Percentiles rank a stretch among this genome's conserved stretches.
These are phyloP conservation scores for Debaryomyces coudertii DNA, from an alignment of 1,139 yeast genomes.

Conservation along the genomic window DNA sequence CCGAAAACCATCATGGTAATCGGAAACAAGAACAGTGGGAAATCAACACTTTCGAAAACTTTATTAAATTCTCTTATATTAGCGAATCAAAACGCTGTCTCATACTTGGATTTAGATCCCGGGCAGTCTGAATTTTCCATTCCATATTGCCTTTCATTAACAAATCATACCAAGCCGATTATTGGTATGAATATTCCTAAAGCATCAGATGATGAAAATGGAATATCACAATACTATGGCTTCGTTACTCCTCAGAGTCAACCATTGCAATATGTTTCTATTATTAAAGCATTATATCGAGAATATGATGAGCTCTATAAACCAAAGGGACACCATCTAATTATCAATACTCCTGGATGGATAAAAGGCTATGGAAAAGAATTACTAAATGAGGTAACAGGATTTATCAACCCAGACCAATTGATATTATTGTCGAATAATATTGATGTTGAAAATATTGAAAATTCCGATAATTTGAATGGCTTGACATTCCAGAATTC, in stretches of 20 bases:
- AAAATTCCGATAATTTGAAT: conserved; percentile 28
- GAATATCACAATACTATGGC: conserved; percentile 61
- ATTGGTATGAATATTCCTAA: conserved; percentile 31
- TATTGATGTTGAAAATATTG: conserved; percentile 24
- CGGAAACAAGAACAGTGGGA: conserved; percentile 76
- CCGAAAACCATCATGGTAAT: conserved; percentile 34
- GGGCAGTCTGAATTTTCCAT: conserved; percentile 84
- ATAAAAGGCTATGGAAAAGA: conserved; percentile 85
- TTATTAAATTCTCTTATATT: conserved; percentile 49
- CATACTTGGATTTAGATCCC: conserved; percentile 81
- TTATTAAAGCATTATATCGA: conserved; percentile 47
- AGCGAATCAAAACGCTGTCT: conserved; percentile 23
- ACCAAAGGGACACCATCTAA: conserved; percentile 43
- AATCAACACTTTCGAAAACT: conserved; percentile 68
- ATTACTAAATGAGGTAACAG: conserved; percentile 54
- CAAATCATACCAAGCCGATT: conserved; percentile 25
- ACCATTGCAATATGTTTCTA: conserved; percentile 58
- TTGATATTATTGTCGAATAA: conserved; percentile 41
- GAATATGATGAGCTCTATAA: conserved; percentile 31
- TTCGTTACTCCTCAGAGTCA: conserved; percentile 71
- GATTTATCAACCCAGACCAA: conserved; percentile 54
- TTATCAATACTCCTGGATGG: conserved; percentile 93
- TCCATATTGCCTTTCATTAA: conserved; percentile 70
- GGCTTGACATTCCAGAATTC: conserved; percentile 26
- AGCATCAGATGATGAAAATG: conserved; percentile 16